These are phyloP conservation scores for Ailanthus altissimus DNA, from an alignment of 345 rosid genomes.

Conservation along the genomic window DNA sequence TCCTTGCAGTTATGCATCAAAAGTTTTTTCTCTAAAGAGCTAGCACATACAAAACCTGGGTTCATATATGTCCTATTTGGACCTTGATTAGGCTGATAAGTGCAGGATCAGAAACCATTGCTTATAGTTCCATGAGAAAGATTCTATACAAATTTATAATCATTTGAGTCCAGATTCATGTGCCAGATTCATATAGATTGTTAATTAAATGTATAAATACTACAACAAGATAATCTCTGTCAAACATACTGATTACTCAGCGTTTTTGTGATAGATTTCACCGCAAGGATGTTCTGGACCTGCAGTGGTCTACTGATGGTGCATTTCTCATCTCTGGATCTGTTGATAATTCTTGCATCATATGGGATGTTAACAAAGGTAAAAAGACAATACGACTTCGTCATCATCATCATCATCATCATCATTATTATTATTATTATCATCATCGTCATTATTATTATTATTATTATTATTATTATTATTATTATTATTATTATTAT, in stretches of 20 bases:
- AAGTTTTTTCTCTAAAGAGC: not conserved
- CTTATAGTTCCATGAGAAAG: not conserved
- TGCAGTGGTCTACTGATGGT: slow-evolving; percentile 87
- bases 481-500: too few relatives aligned
- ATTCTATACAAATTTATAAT: not conserved
- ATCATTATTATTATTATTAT: too few relatives aligned
- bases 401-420: too few relatives aligned
- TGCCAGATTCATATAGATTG: not conserved
- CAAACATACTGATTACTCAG: not conserved
- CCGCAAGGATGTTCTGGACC: slow-evolving; percentile 87
- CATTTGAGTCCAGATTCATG: not conserved
- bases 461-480: too few relatives aligned
- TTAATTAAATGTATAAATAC: too few relatives aligned
- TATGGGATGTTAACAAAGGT: slow-evolving; percentile 97
- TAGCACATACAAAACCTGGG: not conserved
- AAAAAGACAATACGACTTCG: too few relatives aligned
- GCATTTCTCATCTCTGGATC: slow-evolving; percentile 86
- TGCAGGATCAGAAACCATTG: not conserved
- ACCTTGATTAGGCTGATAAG: not conserved
- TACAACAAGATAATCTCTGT: not conserved
- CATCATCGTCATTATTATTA: too few relatives aligned
- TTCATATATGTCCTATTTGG: not conserved
- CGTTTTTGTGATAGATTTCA: slow-evolving; percentile 63
- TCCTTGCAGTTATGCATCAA: slow-evolving; percentile 4
- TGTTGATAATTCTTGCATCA: slow-evolving; percentile 94